A percentile compares a stretch with the other conserved stretches of the same genome.
These are phyloP conservation scores for Exophiala sideris DNA, from an alignment of 2,329 filamentous ascomycete species.

Conservation along the genomic window DNA sequence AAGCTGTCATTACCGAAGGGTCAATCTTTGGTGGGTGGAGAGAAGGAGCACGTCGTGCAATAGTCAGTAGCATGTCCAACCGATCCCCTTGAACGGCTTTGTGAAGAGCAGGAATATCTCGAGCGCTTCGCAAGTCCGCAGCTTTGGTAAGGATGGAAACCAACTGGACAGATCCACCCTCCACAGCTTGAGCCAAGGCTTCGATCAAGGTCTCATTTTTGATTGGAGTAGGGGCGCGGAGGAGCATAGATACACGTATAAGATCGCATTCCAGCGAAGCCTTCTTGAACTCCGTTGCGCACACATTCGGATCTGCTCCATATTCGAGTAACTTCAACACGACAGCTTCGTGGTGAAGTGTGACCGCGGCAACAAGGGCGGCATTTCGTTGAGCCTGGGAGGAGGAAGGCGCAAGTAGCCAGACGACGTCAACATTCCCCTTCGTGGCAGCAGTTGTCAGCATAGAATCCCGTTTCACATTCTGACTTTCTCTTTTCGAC, in stretches of 20 bases:
- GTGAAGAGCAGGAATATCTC: not conserved
- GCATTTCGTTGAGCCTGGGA: slow-evolving; percentile 3
- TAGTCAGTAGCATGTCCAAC: slow-evolving; percentile 2
- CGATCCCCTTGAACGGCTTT: slow-evolving; percentile 1
- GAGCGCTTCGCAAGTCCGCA: not conserved
- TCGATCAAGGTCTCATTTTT: slow-evolving; percentile 1
- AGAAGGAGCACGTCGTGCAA: slow-evolving; percentile 3
- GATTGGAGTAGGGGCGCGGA: slow-evolving; percentile 1
- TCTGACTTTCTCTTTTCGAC: not conserved
- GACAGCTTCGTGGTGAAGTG: not conserved
- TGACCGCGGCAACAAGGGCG: slow-evolving; percentile 1
- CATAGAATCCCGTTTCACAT: not conserved
- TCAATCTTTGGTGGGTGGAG: not conserved
- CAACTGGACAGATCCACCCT: slow-evolving; percentile 3
- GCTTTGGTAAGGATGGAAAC: slow-evolving; percentile 1
- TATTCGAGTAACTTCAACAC: slow-evolving; percentile 3
- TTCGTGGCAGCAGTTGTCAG: not conserved
- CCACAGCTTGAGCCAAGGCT: slow-evolving; percentile 1
- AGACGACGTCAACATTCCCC: slow-evolving; percentile 2
- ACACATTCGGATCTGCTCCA: slow-evolving; percentile 4
- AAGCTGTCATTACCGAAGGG: not conserved
- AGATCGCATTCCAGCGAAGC: not conserved
- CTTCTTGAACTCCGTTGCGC: not conserved
- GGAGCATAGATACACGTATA: slow-evolving; percentile 1
- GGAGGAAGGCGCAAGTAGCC: slow-evolving; percentile 1